Evolutionary conservation across 169 alveolate genomes (phyloP).

Genomic region (Theileria parva): DNA sequence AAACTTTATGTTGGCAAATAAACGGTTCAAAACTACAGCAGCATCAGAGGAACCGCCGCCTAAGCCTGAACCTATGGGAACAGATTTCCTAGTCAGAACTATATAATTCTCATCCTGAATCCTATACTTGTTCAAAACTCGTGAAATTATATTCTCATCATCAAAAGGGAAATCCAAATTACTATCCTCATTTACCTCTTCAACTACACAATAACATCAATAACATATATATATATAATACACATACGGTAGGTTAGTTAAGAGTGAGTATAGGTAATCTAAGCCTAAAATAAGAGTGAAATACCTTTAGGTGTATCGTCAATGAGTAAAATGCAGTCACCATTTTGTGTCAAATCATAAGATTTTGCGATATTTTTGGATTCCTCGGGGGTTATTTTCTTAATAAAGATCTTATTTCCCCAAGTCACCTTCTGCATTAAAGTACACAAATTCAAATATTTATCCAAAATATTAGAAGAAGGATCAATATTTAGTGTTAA

Average conservation of each 20-base stretch:
- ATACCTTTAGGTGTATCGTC: constrained; percentile 48
- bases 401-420: constrained; percentile 57
- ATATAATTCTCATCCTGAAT: constrained; percentile 50
- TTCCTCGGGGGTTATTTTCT: constrained; percentile 21
- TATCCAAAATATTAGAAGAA: constrained; percentile 16
- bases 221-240: too few species aligned
- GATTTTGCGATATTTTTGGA: constrained; percentile 17
- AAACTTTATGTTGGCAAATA: constrained; percentile 16
- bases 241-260: not conserved
- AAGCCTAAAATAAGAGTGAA: not conserved
- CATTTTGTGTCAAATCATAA: constrained; percentile 41
- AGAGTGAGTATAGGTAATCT: not conserved
- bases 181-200: not conserved
- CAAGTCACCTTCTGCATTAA: constrained; percentile 62
- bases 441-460: constrained; percentile 31
- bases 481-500: constrained; percentile 53
- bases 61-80: constrained; percentile 72
- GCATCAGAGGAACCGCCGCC: constrained; percentile 81
- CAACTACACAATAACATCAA: not conserved
- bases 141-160: constrained; percentile 46
- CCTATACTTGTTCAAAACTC: constrained; percentile 37
- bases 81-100: constrained; percentile 62
- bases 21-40: constrained; percentile 60
- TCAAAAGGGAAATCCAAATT: constrained; percentile 47
- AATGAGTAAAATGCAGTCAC: constrained; percentile 35